Conservation (phyloP, 768 basidiomycete genomes). For the Xerocomellus amylosporus region DNA sequence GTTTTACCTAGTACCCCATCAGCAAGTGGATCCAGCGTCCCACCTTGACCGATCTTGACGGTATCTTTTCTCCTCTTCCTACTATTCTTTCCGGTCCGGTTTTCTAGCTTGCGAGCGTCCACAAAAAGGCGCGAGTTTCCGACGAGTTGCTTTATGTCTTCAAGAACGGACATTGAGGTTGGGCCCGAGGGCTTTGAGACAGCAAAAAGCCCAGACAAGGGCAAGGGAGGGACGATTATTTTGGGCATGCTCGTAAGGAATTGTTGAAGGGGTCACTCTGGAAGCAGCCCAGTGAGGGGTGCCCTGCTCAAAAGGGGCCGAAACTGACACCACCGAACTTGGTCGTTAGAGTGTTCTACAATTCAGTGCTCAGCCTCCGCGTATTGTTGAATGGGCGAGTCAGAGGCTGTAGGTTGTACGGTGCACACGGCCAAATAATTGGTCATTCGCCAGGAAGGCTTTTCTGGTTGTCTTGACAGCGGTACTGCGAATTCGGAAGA, state of each 20-base stretch:
- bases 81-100: conserved; percentile 46
- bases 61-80: conserved; percentile 38
- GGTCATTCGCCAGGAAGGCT: no score
- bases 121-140: conserved; percentile 75
- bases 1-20: conserved; percentile 86
- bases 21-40: conserved; percentile 94
- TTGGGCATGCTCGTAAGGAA: conserved; percentile 60
- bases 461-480: no score
- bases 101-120: conserved; percentile 54
- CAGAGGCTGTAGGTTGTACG: no score
- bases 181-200: conserved; percentile 90
- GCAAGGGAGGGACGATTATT: conserved; percentile 47
- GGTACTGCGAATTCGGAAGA: no score
- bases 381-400: no score
- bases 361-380: no score
- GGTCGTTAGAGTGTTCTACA: no score
- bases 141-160: conserved; percentile 80
- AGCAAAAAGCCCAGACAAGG: conserved; percentile 81
- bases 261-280: background rate
- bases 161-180: conserved; percentile 87
- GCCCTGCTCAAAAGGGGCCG: background rate
- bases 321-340: no score
- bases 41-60: conserved; percentile 89
- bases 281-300: background rate
- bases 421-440: no score